These are phyloP conservation scores for Coemansia sp. DNA, from an alignment of 192 early-diverging fungal genomes.

Conservation along the genomic window DNA sequence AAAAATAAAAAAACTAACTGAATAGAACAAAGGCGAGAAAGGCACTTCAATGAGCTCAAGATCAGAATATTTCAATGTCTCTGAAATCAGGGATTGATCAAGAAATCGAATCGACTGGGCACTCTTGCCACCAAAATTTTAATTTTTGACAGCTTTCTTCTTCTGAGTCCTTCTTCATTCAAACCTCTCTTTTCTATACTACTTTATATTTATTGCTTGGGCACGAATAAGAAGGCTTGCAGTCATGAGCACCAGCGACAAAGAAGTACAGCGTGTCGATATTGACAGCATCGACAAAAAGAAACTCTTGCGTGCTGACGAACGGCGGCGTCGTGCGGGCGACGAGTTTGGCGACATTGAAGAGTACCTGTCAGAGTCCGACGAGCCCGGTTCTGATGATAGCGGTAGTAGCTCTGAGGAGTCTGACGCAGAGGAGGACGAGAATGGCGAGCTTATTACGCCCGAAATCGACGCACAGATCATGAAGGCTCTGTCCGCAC, in stretches of 20 bases:
- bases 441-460: slow-evolving; percentile 76
- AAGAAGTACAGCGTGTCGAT: slow-evolving; percentile 4
- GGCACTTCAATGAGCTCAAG: not conserved
- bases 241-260: slow-evolving; percentile 6
- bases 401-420: slow-evolving; percentile 45
- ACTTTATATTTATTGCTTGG: not conserved
- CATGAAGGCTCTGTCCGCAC: slow-evolving; percentile 83
- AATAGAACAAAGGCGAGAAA: not conserved
- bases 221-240: not conserved
- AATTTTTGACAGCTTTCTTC: not conserved
- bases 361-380: slow-evolving; percentile 32
- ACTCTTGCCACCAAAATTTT: not conserved
- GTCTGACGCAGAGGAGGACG: slow-evolving; percentile 77
- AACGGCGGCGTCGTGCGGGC: slow-evolving; percentile 37
- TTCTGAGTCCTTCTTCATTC: not conserved
- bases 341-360: slow-evolving; percentile 45
- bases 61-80: not conserved
- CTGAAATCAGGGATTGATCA: not conserved
- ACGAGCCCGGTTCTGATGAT: slow-evolving; percentile 14
- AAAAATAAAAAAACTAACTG: not conserved
- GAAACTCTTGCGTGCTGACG: slow-evolving; percentile 44
- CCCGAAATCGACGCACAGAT: slow-evolving; percentile 92
- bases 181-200: not conserved
- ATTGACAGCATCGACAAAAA: slow-evolving; percentile 36
- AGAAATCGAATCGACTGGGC: not conserved